Percentiles rank a stretch among this genome's conserved stretches.
These are phyloP conservation scores for Plasmodium fragile DNA, from an alignment of 169 alveolate species.

Conservation along the genomic window DNA sequence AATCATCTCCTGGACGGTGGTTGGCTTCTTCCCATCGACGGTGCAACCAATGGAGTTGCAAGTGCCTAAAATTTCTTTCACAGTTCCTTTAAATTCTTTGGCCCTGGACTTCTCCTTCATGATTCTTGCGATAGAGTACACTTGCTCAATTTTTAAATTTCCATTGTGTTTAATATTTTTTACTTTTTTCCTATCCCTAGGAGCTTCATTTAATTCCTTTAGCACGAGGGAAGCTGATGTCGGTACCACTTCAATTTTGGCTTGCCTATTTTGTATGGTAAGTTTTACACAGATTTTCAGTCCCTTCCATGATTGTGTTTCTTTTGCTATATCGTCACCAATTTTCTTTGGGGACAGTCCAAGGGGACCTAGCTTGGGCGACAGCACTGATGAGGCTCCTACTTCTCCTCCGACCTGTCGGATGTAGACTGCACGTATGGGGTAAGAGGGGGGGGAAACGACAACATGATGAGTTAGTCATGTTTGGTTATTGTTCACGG, in stretches of 20 bases:
- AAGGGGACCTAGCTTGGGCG: slow-evolving; percentile 98
- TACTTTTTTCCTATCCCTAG: slow-evolving; percentile 96
- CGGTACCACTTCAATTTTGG: slow-evolving; percentile 95
- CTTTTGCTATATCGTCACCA: slow-evolving; percentile 98
- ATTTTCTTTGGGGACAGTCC: slow-evolving; percentile 97
- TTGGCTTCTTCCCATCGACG: slow-evolving; percentile 96
- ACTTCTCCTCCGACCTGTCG: slow-evolving; percentile 98
- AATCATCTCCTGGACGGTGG: slow-evolving; percentile 89
- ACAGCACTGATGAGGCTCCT: slow-evolving; percentile 97
- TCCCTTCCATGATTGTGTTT: slow-evolving; percentile 97
- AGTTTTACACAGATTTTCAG: slow-evolving; percentile 95
- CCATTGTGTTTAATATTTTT: slow-evolving; percentile 97
- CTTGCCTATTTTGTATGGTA: slow-evolving; percentile 93
- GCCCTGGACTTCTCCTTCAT: slow-evolving; percentile 94
- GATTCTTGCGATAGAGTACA: slow-evolving; percentile 93
- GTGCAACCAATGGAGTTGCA: slow-evolving; percentile 97
- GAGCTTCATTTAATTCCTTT: slow-evolving; percentile 97
- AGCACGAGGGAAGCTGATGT: slow-evolving; percentile 96
- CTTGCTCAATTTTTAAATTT: slow-evolving; percentile 94
- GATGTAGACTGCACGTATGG: slow-evolving; percentile 89
- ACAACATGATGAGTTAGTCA: background rate
- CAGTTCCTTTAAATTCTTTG: slow-evolving; percentile 95
- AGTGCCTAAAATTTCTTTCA: slow-evolving; percentile 98
- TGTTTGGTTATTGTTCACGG: background rate
- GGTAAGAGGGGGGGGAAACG: background rate